phyloP scores from a whole-genome alignment of 1,284 basidiomycete genomes.

The Cryptococcus sp. region DNA sequence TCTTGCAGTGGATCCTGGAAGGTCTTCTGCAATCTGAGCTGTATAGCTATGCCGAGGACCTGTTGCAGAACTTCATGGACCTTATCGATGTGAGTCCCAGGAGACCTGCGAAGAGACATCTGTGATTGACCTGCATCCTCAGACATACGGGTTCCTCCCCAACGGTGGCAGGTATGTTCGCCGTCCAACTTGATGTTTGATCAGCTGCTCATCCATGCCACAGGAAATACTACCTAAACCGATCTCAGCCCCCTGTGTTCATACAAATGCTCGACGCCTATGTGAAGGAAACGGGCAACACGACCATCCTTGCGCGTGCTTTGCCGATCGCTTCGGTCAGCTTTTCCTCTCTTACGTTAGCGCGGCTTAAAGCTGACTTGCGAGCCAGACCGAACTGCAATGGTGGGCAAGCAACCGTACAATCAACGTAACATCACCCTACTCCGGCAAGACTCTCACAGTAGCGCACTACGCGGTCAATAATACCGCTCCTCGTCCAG shows the following conservation, averaged over 20 bases:
- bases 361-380: too few species aligned
- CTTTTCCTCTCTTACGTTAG: background rate
- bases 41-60: conserved; percentile 69
- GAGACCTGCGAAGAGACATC: background rate
- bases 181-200: conserved; percentile 48
- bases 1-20: conserved; percentile 74
- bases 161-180: conserved; percentile 67
- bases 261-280: conserved; percentile 74
- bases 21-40: conserved; percentile 79
- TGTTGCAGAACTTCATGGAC: conserved; percentile 91
- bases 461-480: conserved; percentile 71
- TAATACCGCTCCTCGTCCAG: conserved; percentile 86
- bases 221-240: conserved; percentile 63
- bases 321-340: conserved; percentile 63
- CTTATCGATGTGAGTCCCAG: conserved; percentile 63
- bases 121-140: background rate
- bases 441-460: conserved; percentile 64
- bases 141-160: conserved; percentile 74
- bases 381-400: conserved; percentile 65
- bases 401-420: conserved; percentile 83
- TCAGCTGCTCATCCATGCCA: conserved; percentile 57
- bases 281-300: conserved; percentile 63
- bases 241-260: conserved; percentile 87
- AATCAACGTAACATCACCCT: conserved; percentile 69
- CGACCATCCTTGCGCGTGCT: conserved; percentile 63